These are phyloP conservation scores for Bipolaris oryzae DNA, from an alignment of 2,329 filamentous ascomycete species.

Conservation along the genomic window DNA sequence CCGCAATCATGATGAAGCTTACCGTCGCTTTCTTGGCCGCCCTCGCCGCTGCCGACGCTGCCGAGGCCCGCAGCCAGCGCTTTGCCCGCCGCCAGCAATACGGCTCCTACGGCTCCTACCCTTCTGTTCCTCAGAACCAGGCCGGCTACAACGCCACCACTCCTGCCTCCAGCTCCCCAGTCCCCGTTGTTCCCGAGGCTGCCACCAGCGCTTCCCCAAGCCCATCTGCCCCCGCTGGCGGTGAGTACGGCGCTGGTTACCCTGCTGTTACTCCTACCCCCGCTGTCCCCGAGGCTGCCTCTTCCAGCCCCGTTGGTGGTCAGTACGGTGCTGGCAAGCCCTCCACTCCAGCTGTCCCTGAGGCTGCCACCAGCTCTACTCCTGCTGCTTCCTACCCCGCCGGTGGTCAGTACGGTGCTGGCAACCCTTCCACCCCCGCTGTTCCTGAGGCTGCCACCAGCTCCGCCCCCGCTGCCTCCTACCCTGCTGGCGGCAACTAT, in stretches of 20 bases:
- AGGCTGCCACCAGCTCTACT: slow-evolving; percentile 6
- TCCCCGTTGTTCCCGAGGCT: slow-evolving; percentile 7
- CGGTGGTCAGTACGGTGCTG: not conserved
- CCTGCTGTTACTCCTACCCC: slow-evolving; percentile 3
- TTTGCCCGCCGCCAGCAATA: slow-evolving; percentile 36
- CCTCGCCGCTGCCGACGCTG: slow-evolving; percentile 40
- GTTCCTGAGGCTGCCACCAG: slow-evolving; percentile 9
- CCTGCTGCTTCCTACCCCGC: slow-evolving; percentile 8
- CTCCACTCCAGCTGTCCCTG: slow-evolving; percentile 3
- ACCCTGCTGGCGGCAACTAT: slow-evolving; percentile 5
- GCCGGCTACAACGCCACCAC: slow-evolving; percentile 12
- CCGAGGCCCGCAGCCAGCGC: slow-evolving; percentile 38
- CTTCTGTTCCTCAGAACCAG: not conserved
- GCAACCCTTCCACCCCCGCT: not conserved
- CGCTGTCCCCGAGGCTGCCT: not conserved
- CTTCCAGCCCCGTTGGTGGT: not conserved
- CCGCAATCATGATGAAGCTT: slow-evolving; percentile 37
- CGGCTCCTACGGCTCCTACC: slow-evolving; percentile 8
- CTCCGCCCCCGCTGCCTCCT: slow-evolving; percentile 1
- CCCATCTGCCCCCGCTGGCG: not conserved
- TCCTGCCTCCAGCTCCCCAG: slow-evolving; percentile 2
- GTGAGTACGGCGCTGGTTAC: not conserved
- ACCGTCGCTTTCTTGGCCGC: slow-evolving; percentile 42
- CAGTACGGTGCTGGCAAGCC: not conserved
- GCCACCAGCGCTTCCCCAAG: slow-evolving; percentile 7